Conservation (phyloP, 2,329 filamentous ascomycete genomes). For the Aureobasidium sp. region DNA sequence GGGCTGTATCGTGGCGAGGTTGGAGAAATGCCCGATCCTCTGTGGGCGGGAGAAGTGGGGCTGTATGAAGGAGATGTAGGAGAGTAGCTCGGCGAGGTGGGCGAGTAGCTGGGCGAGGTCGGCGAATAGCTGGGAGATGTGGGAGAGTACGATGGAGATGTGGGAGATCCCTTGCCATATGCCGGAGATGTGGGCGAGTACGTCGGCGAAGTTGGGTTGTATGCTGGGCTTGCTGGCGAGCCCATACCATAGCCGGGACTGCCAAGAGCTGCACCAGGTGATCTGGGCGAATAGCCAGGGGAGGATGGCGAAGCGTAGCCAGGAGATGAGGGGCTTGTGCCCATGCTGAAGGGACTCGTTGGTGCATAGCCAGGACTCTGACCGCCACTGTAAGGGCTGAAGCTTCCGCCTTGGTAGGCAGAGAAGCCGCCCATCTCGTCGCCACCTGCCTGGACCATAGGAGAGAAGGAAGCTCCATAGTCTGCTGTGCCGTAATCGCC, state of each 20-base stretch:
- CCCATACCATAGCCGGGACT: constrained; percentile 49
- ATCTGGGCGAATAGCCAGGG: constrained; percentile 27
- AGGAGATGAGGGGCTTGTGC: constrained; percentile 54
- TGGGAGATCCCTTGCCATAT: constrained; percentile 34
- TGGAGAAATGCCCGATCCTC: constrained; percentile 40
- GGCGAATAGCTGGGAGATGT: constrained; percentile 61
- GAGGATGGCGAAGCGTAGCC: constrained; percentile 32
- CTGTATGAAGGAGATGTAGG: constrained; percentile 34
- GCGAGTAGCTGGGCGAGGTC: constrained; percentile 63
- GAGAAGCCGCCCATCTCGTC: constrained; percentile 51
- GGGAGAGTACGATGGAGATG: constrained; percentile 63
- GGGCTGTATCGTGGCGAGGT: constrained; percentile 56
- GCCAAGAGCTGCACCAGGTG: constrained; percentile 47
- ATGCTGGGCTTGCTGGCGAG: constrained; percentile 48
- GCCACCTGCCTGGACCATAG: constrained; percentile 63
- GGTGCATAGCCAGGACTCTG: constrained; percentile 61
- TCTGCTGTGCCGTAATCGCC: constrained; percentile 56
- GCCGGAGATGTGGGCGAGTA: constrained; percentile 32
- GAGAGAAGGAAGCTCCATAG: constrained; percentile 61
- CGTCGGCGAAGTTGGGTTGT: constrained; percentile 34
- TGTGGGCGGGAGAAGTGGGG: constrained; percentile 42
- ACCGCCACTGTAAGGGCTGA: constrained; percentile 60
- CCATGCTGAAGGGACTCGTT: constrained; percentile 67
- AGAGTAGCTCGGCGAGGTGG: constrained; percentile 48
- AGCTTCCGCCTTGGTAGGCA: constrained; percentile 58